Evolutionary conservation across 1,284 basidiomycete genomes (phyloP), one percentile per base, ranked within the genome.

Genomic region (Irpex lacteus): DNA sequence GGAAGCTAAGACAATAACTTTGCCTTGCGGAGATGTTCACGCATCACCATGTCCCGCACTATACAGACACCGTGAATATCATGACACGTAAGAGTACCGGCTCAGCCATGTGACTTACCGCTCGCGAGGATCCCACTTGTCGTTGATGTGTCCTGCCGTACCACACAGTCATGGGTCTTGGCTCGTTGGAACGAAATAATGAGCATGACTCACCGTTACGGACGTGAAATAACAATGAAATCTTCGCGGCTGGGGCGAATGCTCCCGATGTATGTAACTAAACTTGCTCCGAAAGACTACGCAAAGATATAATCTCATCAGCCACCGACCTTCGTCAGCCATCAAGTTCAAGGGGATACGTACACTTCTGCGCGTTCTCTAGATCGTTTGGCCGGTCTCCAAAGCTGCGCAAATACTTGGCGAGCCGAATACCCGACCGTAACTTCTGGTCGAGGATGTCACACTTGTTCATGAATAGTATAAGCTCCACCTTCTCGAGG

Each of bases 391-490:
- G 77, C 59, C 91, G 79, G 67, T 92, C 89, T 15, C 87, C 87
- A 69, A 89, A 92, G 71, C 85, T 90, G 65, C 86, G 82, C 62
- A 92, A 85, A 68, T 91, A 92, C 74, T 88, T 86, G 63, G 84
- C 75, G 61, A 92, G 73, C 60, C 80, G 79, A 44, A 88, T 80
- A 15, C 91, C 91, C 1, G 83, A 76, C 13, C 80, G 77, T 40
- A 92, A 76, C 75, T 92, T 92, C 62, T 78, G 71, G 58, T 87
- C 84, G 54, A 92, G 76, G 62, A 92, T 86, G 73, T 92, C 90
- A 69, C 90, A 92, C 70, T 92, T 92, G 77, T 92, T 92, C 61
- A 92, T 80, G 79, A 92, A 92, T 32, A 92, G 80, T 59, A 92
- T 86, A 38, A 92, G 78, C 69, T 91, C 88, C 53, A 91, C 89